Evolutionary conservation across 768 basidiomycete genomes (phyloP).

Genomic region (Pholiota conissans): DNA sequence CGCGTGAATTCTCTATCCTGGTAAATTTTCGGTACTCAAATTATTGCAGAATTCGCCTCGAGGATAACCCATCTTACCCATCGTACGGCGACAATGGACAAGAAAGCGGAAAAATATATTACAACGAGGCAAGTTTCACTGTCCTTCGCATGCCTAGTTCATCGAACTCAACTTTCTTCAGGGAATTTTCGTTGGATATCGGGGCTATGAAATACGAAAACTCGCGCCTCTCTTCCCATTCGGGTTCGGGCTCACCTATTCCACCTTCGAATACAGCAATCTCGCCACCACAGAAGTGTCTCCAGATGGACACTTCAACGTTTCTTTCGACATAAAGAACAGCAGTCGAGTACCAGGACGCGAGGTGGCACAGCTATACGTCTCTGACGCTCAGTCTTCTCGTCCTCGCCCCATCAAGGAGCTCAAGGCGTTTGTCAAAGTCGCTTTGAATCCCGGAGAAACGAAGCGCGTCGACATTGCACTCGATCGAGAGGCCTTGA

Average conservation of each 20-base stretch:
- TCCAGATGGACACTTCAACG: slow-evolving; percentile 32
- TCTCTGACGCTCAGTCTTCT: slow-evolving; percentile 40
- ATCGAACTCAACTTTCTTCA: slow-evolving; percentile 20
- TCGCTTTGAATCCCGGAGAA: slow-evolving; percentile 44
- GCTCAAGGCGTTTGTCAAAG: slow-evolving; percentile 49
- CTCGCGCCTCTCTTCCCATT: slow-evolving; percentile 52
- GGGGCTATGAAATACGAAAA: slow-evolving; percentile 46
- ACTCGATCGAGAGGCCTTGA: slow-evolving; percentile 47
- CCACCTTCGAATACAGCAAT: slow-evolving; percentile 52
- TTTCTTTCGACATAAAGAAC: slow-evolving; percentile 48
- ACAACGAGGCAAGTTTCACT: slow-evolving; percentile 43
- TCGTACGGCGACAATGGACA: slow-evolving; percentile 45
- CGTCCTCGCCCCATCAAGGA: slow-evolving; percentile 46
- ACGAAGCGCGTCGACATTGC: slow-evolving; percentile 34
- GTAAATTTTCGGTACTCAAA: neutral
- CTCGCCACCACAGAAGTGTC: slow-evolving; percentile 36
- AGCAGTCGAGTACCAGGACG: slow-evolving; percentile 41
- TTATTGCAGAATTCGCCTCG: slow-evolving; percentile 40
- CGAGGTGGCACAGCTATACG: slow-evolving; percentile 50
- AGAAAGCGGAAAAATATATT: slow-evolving; percentile 42
- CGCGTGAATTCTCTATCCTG: slow-evolving; percentile 13
- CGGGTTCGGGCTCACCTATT: slow-evolving; percentile 61
- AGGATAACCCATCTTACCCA: slow-evolving; percentile 51
- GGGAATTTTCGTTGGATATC: slow-evolving; percentile 55
- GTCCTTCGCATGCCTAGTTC: slow-evolving; percentile 13